A percentile compares a stretch with the other conserved stretches of the same genome.
Conservation (phyloP, 192 early-diverging fungal species). For the Coemansia interrupta region DNA sequence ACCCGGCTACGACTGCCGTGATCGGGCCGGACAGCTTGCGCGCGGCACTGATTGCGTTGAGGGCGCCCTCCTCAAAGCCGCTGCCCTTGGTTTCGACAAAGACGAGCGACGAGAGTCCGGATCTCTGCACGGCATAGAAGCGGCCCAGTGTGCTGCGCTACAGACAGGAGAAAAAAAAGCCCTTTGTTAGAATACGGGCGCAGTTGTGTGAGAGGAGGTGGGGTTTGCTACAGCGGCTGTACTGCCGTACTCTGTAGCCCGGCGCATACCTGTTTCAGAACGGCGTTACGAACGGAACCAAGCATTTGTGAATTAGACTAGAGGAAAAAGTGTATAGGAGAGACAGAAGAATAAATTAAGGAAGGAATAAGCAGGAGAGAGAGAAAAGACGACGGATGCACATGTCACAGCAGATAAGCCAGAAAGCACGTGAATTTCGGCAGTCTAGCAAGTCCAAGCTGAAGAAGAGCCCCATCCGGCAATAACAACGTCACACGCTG, state of each 20-base stretch:
- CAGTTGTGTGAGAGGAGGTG: no score
- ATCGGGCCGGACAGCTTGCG: slow-evolving; percentile 72
- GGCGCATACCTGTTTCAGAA: slow-evolving; percentile 7
- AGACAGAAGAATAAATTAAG: no score
- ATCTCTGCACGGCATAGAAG: slow-evolving; percentile 24
- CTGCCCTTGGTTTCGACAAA: slow-evolving; percentile 86
- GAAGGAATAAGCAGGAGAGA: no score
- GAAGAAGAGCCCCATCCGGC: no score
- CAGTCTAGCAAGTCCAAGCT: no score
- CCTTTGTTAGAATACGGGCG: no score
- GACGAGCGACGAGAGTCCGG: slow-evolving; percentile 66
- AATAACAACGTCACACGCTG: no score
- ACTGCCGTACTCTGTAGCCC: no score
- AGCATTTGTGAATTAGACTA: slow-evolving; percentile 12
- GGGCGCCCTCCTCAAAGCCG: slow-evolving; percentile 64
- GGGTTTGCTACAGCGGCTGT: no score
- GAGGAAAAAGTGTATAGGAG: neutral
- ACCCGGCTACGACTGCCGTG: slow-evolving; percentile 85
- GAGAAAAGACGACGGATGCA: no score
- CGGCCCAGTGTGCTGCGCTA: slow-evolving; percentile 11
- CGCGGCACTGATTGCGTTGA: slow-evolving; percentile 88
- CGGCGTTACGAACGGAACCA: slow-evolving; percentile 17
- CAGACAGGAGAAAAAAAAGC: no score
- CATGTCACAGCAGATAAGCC: slow-evolving; percentile 4
- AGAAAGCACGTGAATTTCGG: slow-evolving; percentile 5